phyloP scores from a whole-genome alignment of 371 early-diverging fungal genomes.

The Mortierella sp. region DNA sequence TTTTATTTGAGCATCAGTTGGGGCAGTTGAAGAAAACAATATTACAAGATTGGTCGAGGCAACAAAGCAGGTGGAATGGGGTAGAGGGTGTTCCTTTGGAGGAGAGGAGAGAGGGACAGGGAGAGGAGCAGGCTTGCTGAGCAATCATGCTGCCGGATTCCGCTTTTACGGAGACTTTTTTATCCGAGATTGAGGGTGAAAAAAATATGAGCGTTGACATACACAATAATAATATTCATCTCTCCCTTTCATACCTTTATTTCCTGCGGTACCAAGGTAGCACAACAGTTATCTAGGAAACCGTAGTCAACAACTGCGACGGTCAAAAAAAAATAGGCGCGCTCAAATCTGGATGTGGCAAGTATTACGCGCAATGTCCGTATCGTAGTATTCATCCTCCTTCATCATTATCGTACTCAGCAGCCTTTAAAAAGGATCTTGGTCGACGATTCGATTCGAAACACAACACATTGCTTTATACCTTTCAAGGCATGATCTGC shows the following conservation, averaged over 20 bases:
- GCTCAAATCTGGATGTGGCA: too few species aligned
- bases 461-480: too few species aligned
- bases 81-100: background rate
- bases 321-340: too few species aligned
- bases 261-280: background rate
- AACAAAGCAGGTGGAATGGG: background rate
- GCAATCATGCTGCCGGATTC: background rate
- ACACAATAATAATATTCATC: background rate
- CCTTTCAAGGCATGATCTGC: too few species aligned
- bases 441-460: too few species aligned
- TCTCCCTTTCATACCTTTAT: background rate
- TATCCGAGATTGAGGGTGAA: background rate
- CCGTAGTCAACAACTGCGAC: too few species aligned
- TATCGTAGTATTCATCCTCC: too few species aligned
- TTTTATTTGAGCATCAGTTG: background rate
- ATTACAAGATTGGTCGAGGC: background rate
- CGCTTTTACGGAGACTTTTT: slow-evolving; percentile 3
- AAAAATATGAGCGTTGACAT: background rate
- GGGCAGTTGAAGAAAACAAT: background rate
- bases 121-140: background rate
- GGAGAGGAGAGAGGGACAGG: background rate
- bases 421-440: too few species aligned
- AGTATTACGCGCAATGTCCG: too few species aligned
- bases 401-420: too few species aligned
- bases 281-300: background rate